A percentile compares a stretch with the other conserved stretches of the same genome.
Evolutionary conservation across 352 stramenopile species (phyloP).

Genomic region (Phytophthora sojae): DNA sequence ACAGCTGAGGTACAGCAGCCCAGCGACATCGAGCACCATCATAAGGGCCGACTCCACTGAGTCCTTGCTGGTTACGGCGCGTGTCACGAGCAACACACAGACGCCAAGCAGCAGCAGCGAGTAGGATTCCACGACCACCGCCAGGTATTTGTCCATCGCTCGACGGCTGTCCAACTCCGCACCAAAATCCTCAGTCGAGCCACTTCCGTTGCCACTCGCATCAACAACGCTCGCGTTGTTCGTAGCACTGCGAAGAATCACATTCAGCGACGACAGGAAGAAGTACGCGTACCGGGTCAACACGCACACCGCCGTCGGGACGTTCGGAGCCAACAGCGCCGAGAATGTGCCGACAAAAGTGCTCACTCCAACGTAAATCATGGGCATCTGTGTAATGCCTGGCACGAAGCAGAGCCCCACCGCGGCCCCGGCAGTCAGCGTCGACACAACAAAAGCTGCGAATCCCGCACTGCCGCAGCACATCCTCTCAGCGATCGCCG

Average conservation of each 20-base stretch:
- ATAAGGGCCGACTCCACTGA: slow-evolving; percentile 67
- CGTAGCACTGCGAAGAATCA: slow-evolving; percentile 43
- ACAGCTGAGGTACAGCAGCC: slow-evolving; percentile 58
- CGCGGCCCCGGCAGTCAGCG: slow-evolving; percentile 11
- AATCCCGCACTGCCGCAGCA: slow-evolving; percentile 44
- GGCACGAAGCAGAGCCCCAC: slow-evolving; percentile 36
- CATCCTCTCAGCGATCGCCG: slow-evolving; percentile 50
- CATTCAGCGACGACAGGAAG: slow-evolving; percentile 57
- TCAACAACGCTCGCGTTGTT: neutral
- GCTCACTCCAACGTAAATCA: slow-evolving; percentile 53
- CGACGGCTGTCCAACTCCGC: slow-evolving; percentile 15
- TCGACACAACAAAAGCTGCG: slow-evolving; percentile 25
- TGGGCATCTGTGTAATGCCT: slow-evolving; percentile 35
- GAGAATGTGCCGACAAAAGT: slow-evolving; percentile 49
- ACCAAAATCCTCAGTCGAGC: slow-evolving; percentile 7
- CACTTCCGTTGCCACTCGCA: slow-evolving; percentile 10
- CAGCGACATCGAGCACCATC: slow-evolving; percentile 59
- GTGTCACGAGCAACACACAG: slow-evolving; percentile 52
- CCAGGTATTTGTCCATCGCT: slow-evolving; percentile 46
- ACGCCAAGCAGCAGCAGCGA: slow-evolving; percentile 53
- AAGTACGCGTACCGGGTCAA: slow-evolving; percentile 61
- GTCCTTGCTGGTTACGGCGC: slow-evolving; percentile 67
- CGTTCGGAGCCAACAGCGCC: slow-evolving; percentile 51
- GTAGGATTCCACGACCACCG: slow-evolving; percentile 62
- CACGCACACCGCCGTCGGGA: slow-evolving; percentile 53